These are phyloP conservation scores for Boletales sp. DNA, from an alignment of 768 basidiomycete species.

Conservation along the genomic window DNA sequence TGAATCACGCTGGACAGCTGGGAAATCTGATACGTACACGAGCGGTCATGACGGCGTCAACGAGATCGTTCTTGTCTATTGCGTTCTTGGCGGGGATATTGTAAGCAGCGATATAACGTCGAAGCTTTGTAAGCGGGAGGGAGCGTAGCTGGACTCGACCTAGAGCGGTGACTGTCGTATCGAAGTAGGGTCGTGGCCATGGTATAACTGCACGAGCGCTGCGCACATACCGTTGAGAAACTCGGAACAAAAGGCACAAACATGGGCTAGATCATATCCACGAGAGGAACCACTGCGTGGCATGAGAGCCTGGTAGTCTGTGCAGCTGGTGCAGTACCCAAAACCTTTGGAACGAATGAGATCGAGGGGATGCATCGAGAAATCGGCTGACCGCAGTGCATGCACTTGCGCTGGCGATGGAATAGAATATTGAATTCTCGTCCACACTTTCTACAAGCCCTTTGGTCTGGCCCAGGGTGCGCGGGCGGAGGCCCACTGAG, in stretches of 20 bases:
- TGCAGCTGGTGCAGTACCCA: conserved; percentile 67
- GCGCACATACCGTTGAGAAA: conserved; percentile 49
- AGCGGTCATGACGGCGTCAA: conserved; percentile 54
- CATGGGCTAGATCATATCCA: conserved; percentile 63
- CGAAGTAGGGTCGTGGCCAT: background rate
- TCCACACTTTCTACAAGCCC: conserved; percentile 63
- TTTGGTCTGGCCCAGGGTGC: conserved; percentile 23
- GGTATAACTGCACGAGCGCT: conserved; percentile 16
- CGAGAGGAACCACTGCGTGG: conserved; percentile 49
- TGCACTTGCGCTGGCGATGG: conserved; percentile 59
- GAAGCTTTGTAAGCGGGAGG: conserved; percentile 57
- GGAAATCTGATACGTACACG: conserved; percentile 40
- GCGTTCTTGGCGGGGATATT: conserved; percentile 58
- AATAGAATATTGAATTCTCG: conserved; percentile 72
- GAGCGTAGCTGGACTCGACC: conserved; percentile 53
- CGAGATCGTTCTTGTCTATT: conserved; percentile 76
- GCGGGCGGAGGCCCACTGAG: conserved; percentile 63
- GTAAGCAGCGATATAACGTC: conserved; percentile 68
- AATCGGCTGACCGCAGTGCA: conserved; percentile 64
- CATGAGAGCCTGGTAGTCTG: conserved; percentile 76
- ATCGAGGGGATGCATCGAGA: background rate
- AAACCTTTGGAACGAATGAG: conserved; percentile 45
- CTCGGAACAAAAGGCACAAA: conserved; percentile 76
- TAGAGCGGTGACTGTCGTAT: conserved; percentile 61
- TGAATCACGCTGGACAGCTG: background rate